A percentile compares a stretch with the other conserved stretches of the same genome.
These are phyloP conservation scores for Lactuca saligna DNA, from an alignment of 129 eudicot species.

Conservation along the genomic window DNA sequence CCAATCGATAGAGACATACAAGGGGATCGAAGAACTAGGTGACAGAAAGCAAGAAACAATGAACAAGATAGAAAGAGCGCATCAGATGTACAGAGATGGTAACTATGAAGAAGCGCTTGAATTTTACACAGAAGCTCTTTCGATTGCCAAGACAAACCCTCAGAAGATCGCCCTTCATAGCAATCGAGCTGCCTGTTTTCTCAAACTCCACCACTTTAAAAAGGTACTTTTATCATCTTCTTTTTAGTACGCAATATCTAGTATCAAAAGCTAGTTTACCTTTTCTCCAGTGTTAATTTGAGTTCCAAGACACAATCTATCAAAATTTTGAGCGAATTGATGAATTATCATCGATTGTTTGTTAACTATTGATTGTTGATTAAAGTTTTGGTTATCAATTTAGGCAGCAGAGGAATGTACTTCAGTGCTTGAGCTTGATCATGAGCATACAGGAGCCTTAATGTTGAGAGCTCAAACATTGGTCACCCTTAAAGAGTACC, in stretches of 20 bases:
- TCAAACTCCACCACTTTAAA: slow-evolving; percentile 76
- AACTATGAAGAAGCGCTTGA: slow-evolving; percentile 65
- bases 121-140: slow-evolving; percentile 75
- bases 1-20: neutral
- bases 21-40: neutral
- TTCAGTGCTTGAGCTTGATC: slow-evolving; percentile 91
- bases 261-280: neutral
- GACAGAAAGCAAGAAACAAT: slow-evolving; percentile 17
- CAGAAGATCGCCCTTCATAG: slow-evolving; percentile 96
- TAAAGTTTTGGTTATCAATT: slow-evolving; percentile 18
- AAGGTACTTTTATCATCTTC: slow-evolving; percentile 45
- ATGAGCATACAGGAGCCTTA: slow-evolving; percentile 91
- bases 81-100: slow-evolving; percentile 91
- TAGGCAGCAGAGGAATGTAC: slow-evolving; percentile 96
- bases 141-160: slow-evolving; percentile 65
- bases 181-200: slow-evolving; percentile 93
- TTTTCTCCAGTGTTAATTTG: neutral
- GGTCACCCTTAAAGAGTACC: slow-evolving; percentile 89
- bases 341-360: neutral
- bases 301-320: neutral
- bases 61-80: slow-evolving; percentile 86
- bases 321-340: neutral
- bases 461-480: slow-evolving; percentile 98
- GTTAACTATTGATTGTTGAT: neutral
- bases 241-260: neutral